Evolutionary conservation across 768 basidiomycete genomes (phyloP), one percentile per base, ranked within the genome.

Genomic region (Polyporus arcularius): DNA sequence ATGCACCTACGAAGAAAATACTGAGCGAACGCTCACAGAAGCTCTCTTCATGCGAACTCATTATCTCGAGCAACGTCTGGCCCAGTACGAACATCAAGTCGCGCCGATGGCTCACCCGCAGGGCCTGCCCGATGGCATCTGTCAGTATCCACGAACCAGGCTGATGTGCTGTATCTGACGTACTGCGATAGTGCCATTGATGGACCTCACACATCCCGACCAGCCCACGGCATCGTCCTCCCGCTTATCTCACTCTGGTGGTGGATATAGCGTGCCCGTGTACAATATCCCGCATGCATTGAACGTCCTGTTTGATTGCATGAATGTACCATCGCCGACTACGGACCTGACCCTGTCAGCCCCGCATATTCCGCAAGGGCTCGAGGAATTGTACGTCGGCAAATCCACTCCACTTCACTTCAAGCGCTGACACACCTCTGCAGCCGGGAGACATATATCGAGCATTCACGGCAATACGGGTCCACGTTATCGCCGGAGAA

Each of bases 1-100:
- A 4, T 71, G 70, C 62, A 46, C 54, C 16, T 71, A 69, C 53
- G 70, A 71, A 39, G 70, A 71, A 15, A 66, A 65, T 31, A 41
- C 63, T 4, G 59, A 64, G 30, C 61, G 65, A 2, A 62, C 46
- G 28, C 42, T 70, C 18, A 65, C 64, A 0, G 59, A 64, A 30
- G 65, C 62, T 0, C 62, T 71, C 10, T 41, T 68, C 10, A 8
- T 55, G 14, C 67, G 65, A 4, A 67, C 55, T 2, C 67, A 58
- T 4, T 54, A 64, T 26, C 61, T 71, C 3, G 66, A 71, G 49
- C 47, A 67, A 35, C 63, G 62, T 7, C 43, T 71, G 0, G 67
- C 65, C 1, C 26, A 50, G 9, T 66, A 66, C 32, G 64, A 71
- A 43, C 31, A 50, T 12, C 61, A 64, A 32, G 52, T 48, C 0